Base-by-base conservation (phyloP, 257 asterid genomes). In the Scutellaria barbata region DNA sequence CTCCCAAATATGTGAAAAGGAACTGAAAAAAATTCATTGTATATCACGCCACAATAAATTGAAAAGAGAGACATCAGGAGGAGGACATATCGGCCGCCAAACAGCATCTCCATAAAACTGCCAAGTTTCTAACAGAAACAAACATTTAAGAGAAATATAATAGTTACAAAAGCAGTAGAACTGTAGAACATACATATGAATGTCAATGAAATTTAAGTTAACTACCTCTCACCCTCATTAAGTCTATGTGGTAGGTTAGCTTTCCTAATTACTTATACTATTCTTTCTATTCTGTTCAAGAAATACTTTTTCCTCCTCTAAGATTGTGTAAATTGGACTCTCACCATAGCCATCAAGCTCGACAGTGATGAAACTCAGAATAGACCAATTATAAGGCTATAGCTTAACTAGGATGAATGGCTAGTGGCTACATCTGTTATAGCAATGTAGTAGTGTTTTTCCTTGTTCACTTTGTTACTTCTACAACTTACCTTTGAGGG, bases 71-170 rank as follows among this genome's bases (percentile, higher is more conserved):
- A 81, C 98, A 92, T 92, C 89, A 92, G 70, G 75, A 92, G 90
- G 59, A 90, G 85, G 68, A 88, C 77, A 70, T 92, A 92, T 57
- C 96, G 95, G 66, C 96, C 96, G 40, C 96, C 98, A 74, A 88
- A 90, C 48, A 88, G 86, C 98, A 92, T 92, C 90, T 92, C 98
- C 98, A 92, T 92, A 84, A 92, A 85, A 86, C 96, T 90, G 63
- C 96, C 96, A 58, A 92, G 89, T 88, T 90, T 92, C 96, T 92
- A 96, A 68, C 53, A 72, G 45, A 75, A 80, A 77, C 47, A 77
- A 79, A 72, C 63, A 55, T 39, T 43, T 16, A 39, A 55, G 42
- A 51, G 58, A 61, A 51, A 41, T 30, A 53, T 22, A 80, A 63
- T 10, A 63, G 63, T 63, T n/a, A 54, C 60, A 57, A 6, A 45